Evolutionary conservation across 805 yeast species (phyloP).

Genomic region (Myxozyma lipomycoides): DNA sequence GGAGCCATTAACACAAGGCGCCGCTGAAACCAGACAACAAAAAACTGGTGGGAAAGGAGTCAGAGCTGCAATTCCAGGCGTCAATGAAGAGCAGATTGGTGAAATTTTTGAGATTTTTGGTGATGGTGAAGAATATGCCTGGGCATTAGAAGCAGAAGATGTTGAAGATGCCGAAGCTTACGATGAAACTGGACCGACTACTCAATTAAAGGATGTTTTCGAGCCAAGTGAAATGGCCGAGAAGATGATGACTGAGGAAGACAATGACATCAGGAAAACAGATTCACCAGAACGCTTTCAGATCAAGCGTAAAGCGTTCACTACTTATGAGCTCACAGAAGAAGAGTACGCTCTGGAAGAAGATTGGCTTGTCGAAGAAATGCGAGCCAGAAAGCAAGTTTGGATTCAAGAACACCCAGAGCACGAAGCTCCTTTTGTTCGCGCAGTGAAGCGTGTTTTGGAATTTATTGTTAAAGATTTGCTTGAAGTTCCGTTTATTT

Average conservation of each 20-base stretch:
- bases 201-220: constrained; percentile 72
- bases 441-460: constrained; percentile 66
- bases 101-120: constrained; percentile 95
- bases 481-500: constrained; percentile 89
- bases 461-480: constrained; percentile 71
- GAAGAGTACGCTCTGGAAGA: constrained; percentile 70
- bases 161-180: constrained; percentile 44
- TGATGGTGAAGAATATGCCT: constrained; percentile 93
- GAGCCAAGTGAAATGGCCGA: constrained; percentile 91
- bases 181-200: constrained; percentile 34
- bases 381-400: constrained; percentile 54
- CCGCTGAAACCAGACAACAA: background rate
- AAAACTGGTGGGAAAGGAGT: constrained; percentile 18
- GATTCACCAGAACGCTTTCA: constrained; percentile 94
- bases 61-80: constrained; percentile 40
- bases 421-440: constrained; percentile 47
- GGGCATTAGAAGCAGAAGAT: constrained; percentile 95
- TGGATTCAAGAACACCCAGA: constrained; percentile 40
- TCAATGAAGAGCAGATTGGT: constrained; percentile 86
- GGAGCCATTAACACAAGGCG: constrained; percentile 38
- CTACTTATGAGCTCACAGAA: constrained; percentile 57
- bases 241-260: constrained; percentile 86
- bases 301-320: constrained; percentile 61
- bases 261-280: constrained; percentile 76
- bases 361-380: constrained; percentile 69